These are phyloP conservation scores for Candida vartiovaarae DNA, from an alignment of 805 yeast genomes.

Conservation along the genomic window DNA sequence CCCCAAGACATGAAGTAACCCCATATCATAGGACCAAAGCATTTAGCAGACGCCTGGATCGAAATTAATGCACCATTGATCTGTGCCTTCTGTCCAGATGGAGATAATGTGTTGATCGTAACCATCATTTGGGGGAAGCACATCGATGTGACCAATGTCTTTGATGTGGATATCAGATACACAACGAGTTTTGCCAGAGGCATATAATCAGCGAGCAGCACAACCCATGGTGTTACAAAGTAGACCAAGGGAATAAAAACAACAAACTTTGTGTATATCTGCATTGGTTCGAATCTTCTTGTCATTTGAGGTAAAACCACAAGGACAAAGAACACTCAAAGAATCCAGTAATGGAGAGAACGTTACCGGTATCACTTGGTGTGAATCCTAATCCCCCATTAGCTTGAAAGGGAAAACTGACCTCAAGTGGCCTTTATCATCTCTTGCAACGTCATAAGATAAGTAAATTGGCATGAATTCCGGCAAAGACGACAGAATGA, in stretches of 20 bases:
- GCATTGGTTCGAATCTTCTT: constrained; percentile 16
- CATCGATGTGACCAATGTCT: constrained; percentile 6
- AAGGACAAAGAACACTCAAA: constrained; percentile 14
- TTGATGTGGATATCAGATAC: constrained; percentile 4
- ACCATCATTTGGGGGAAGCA: constrained; percentile 11
- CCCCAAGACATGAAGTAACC: constrained; percentile 15
- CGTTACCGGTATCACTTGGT: constrained; percentile 15
- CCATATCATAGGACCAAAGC: constrained; percentile 12
- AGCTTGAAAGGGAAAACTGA: constrained; percentile 16
- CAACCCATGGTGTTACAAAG: constrained; percentile 13
- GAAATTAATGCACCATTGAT: constrained; percentile 12
- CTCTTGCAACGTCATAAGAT: constrained; percentile 10
- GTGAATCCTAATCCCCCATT: constrained; percentile 17
- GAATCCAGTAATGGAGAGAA: constrained; percentile 17
- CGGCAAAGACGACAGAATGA: constrained; percentile 8
- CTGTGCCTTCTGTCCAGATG: constrained; percentile 9
- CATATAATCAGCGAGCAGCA: constrained; percentile 11
- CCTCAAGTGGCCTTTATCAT: constrained; percentile 6
- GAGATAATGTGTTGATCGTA: constrained; percentile 11
- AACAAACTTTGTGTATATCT: constrained; percentile 13
- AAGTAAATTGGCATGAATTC: constrained; percentile 13
- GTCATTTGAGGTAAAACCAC: constrained; percentile 17
- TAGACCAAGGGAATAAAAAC: constrained; percentile 14
- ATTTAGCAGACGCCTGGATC: constrained; percentile 8
- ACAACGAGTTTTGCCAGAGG: constrained; percentile 3